Conservation (phyloP, 208 protist genomes). For the Novymonas esmeraldas region DNA sequence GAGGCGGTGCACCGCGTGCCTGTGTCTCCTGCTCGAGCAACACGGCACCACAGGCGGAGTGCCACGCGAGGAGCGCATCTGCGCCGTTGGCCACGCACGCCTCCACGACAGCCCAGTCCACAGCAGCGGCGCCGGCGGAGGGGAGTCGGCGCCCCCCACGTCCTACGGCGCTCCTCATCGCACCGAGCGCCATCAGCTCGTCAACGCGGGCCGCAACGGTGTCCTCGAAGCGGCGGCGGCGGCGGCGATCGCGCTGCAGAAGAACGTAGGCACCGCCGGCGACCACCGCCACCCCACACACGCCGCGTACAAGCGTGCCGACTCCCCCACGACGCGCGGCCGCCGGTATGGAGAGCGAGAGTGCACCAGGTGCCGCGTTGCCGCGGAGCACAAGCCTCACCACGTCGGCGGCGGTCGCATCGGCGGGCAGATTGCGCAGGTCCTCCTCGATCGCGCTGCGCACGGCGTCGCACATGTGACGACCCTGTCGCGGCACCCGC, state of each 20-base stretch:
- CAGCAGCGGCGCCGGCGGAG: constrained; percentile 5
- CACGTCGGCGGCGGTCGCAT: constrained; percentile 3
- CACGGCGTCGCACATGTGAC: constrained; percentile 8
- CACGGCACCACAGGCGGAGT: constrained; percentile 32
- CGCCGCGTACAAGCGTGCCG: too few relatives aligned
- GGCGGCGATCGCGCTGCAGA: background rate
- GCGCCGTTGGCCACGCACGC: constrained; percentile 7
- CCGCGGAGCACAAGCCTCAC: background rate
- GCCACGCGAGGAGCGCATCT: constrained; percentile 31
- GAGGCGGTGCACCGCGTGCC: background rate
- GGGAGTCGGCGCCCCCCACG: too few relatives aligned
- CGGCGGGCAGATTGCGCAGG: constrained; percentile 7
- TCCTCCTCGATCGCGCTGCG: constrained; percentile 9
- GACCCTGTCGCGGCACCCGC: constrained; percentile 4
- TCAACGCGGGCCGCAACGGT: constrained; percentile 19
- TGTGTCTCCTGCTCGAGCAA: constrained; percentile 24
- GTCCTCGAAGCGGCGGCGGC: constrained; percentile 13
- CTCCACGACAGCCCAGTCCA: constrained; percentile 16
- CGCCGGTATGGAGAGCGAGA: too few relatives aligned
- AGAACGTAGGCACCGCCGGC: background rate
- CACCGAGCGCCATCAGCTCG: constrained; percentile 13
- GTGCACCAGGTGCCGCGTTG: background rate
- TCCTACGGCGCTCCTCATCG: too few relatives aligned
- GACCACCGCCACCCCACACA: background rate
- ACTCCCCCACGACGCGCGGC: too few relatives aligned